Base-by-base conservation (phyloP, 148 eudicot genomes). In the Vaccinium darrowii region DNA sequence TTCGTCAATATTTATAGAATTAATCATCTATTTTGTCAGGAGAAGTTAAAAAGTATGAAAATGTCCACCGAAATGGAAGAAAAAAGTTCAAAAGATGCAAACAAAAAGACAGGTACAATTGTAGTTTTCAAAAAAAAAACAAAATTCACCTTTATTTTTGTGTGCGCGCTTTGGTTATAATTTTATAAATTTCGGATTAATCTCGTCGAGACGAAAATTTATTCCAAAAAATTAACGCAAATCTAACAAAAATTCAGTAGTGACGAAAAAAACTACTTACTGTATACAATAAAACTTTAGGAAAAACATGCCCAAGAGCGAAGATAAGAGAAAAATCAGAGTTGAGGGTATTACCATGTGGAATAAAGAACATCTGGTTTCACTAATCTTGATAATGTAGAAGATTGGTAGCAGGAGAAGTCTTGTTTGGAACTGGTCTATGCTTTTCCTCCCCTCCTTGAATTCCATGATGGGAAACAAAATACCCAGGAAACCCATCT, bases 401-500 rank as follows among this genome's bases (percentile, higher is more conserved):
- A 30, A 62, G 51, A 47, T 97, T 94, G 90, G 98, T 92, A 83
- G 90, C 96, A 93, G 98, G 93, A 84, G 99, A 94, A 86, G 98
- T 98, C 91, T 91, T 92, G 85, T 91, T 92, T 69, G 81, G 94
- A 94, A 62, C 90, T 85, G 81, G 92, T 96, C 91, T 92, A 72
- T 93, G 95, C 84, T 93, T 94, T 94, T 95, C 98, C 72, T 90
- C 90, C 21, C 92, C 95, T 87, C 99, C 98, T 85, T 91, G 96
- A 86, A 97, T 93, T 89, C 98, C 92, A 87, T 98, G 90, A 87
- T 98, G 90, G 10, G 98, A 98, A 84, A 97, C 79, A 81, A 84
- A 93, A 78, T 91, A 97, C 83, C 96, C 97, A 7, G 99, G 89
- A 87, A 94, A 93, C 58, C 92, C 98, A 80, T 69, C 74, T 25